These are phyloP conservation scores for Syzygium malaccense DNA, from an alignment of 441 rosid genomes.

Conservation along the genomic window DNA sequence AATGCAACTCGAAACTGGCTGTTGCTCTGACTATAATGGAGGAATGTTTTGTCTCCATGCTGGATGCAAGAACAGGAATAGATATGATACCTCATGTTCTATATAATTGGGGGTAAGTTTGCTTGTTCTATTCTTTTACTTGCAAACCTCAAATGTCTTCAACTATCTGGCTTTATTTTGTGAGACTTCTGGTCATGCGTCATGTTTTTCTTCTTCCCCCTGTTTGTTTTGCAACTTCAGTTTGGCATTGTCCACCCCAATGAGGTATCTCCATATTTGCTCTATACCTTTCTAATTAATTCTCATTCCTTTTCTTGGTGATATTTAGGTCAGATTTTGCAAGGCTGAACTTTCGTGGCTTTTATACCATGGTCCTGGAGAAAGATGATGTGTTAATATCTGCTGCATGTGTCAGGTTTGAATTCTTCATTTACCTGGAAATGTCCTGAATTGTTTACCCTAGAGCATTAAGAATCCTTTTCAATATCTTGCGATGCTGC, in stretches of 20 bases:
- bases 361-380: slow-evolving; percentile 82
- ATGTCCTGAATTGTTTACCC: neutral
- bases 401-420: slow-evolving; percentile 91
- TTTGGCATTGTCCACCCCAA: neutral
- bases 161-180: neutral
- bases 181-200: neutral
- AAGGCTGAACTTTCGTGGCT: slow-evolving; percentile 76
- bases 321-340: slow-evolving; percentile 75
- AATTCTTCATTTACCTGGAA: neutral
- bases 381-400: slow-evolving; percentile 81
- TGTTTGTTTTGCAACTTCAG: neutral
- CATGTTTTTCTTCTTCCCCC: neutral
- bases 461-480: neutral
- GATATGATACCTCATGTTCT: slow-evolving; percentile 92
- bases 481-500: neutral
- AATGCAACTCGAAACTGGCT: slow-evolving; percentile 92
- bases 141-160: neutral
- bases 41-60: slow-evolving; percentile 93
- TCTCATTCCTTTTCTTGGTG: slow-evolving; percentile 8
- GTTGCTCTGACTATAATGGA: slow-evolving; percentile 93
- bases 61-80: slow-evolving; percentile 94
- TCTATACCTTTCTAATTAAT: neutral
- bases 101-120: slow-evolving; percentile 83
- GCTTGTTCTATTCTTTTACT: neutral
- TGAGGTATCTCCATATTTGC: neutral